Evolutionary conservation across 2,329 filamentous ascomycete species (phyloP), one percentile per base, ranked within the genome.

Genomic region (Fusarium burgessii): DNA sequence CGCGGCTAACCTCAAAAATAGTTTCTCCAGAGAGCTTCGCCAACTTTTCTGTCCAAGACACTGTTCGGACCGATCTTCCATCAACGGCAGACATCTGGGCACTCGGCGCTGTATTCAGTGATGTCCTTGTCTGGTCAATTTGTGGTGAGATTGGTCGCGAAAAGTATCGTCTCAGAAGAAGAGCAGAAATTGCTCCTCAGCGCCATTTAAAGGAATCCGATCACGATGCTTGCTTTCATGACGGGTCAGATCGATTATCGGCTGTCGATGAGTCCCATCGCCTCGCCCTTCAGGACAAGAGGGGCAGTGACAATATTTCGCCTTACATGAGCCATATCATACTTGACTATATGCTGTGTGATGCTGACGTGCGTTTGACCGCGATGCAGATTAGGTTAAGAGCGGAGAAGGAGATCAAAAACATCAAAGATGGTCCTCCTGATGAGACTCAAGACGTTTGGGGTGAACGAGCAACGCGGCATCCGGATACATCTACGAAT

Each of bases 21-120:
- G 29, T 27, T 12, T n/a, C 69, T 3, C 69, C 69, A 0, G 66
- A 70, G 7, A 57, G 23, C 0, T 68, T 45, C 2, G 8, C 29
- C 2, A 52, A 52, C 0, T 43, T 38, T 15, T 5, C n/a, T 0
- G 15, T 60, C 5, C n/a, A 58, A 25, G 13, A 46, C 32, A 14
- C 23, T 23, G 4, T 23, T 23, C 23, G 4, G 23, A 23, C 23
- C 23, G 23, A 5, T 23, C 23, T 23, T 23, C 23, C 47, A 14
- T n/a, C 50, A 2, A 43, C 20, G 0, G 49, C 40, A 25, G 66
- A 70, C 10, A 23, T 67, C 1, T 70, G 69, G 69, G 54, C 62
- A 0, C 46, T 71, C 1, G 69, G 69, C 2, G 66, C 69, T 2
- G 60, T 72, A 3, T 70, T 47, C 14, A 72, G 67, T n/a, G 70